Percentiles rank a stretch among this genome's conserved stretches.
These are phyloP conservation scores for Dittrichia graveolens DNA, from an alignment of 129 eudicot species.

Conservation along the genomic window DNA sequence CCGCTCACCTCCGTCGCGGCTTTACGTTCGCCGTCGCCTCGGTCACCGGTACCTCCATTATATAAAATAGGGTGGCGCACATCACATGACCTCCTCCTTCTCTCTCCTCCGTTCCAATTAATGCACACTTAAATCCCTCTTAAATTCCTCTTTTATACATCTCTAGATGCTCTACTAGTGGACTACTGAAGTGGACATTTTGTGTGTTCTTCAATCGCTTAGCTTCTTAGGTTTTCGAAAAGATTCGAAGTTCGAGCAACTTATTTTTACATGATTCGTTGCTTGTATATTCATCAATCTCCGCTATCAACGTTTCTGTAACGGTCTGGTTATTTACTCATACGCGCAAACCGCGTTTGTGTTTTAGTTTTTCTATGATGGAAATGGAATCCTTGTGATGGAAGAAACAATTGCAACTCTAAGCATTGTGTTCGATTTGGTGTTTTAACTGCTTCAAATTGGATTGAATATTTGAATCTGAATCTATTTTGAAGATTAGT, in stretches of 20 bases:
- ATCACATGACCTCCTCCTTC: conserved; percentile 31
- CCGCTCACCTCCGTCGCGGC: conserved; percentile 1
- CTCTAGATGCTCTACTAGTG: neutral
- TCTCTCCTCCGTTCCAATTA: conserved; percentile 24
- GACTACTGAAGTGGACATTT: conserved; percentile 16
- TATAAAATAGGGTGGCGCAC: conserved; percentile 28
- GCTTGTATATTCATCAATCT: conserved; percentile 34
- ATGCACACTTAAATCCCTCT: conserved; percentile 17
- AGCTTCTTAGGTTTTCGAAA: conserved; percentile 13
- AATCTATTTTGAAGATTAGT: conserved; percentile 2
- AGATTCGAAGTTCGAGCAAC: conserved; percentile 13
- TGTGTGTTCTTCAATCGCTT: neutral
- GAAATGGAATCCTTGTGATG: conserved; percentile 16
- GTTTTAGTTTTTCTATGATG: conserved; percentile 19
- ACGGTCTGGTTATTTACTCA: conserved; percentile 25
- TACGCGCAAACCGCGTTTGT: conserved; percentile 26
- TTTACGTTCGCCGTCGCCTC: conserved; percentile 30
- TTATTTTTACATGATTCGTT: conserved; percentile 20
- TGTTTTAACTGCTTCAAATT: neutral
- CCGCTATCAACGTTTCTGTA: conserved; percentile 29
- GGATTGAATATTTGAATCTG: conserved; percentile 10
- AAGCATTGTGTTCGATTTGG: conserved; percentile 24
- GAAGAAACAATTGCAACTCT: conserved; percentile 15
- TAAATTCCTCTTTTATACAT: conserved; percentile 4
- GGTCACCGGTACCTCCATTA: conserved; percentile 16